Conservation (phyloP, 495 filamentous ascomycete species). For the Lophium mytilinum region DNA sequence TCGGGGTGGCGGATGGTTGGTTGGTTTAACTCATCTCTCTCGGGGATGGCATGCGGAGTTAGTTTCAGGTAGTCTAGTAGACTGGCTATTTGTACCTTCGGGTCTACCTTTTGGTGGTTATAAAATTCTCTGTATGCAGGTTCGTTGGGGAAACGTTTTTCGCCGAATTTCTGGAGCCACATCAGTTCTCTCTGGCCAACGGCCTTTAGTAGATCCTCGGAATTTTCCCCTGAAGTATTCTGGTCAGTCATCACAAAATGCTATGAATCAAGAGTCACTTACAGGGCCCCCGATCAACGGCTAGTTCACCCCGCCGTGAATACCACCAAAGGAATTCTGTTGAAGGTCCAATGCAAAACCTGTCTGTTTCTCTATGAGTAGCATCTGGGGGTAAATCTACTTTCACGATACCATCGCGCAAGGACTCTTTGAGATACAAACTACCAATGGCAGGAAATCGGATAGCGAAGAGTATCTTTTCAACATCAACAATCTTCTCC, state of each 20-base stretch:
- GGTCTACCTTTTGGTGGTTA: too few relatives aligned
- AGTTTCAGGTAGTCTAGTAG: too few relatives aligned
- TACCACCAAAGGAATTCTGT: conserved; percentile 12
- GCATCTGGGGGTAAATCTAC: too few relatives aligned
- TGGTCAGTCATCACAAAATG: too few relatives aligned
- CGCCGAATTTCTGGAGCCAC: too few relatives aligned
- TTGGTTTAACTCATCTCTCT: conserved; percentile 9
- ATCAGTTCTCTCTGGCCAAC: too few relatives aligned
- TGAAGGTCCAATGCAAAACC: conserved; percentile 13
- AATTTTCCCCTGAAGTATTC: too few relatives aligned
- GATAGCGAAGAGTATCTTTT: conserved; percentile 33
- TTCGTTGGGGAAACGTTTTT: too few relatives aligned
- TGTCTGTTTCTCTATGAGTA: background rate
- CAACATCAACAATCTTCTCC: conserved; percentile 34
- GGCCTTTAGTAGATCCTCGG: too few relatives aligned
- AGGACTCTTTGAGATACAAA: conserved; percentile 34
- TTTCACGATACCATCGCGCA: background rate
- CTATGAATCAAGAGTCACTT: background rate
- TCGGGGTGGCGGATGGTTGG: conserved; percentile 33
- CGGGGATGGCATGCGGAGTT: too few relatives aligned
- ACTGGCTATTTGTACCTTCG: too few relatives aligned
- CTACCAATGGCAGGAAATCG: conserved; percentile 35
- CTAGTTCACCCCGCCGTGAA: conserved; percentile 8
- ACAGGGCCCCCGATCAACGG: conserved; percentile 12
- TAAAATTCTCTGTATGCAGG: too few relatives aligned